Conservation (phyloP, 2,329 filamentous ascomycete species). For the Botryosphaeria dothidea region DNA sequence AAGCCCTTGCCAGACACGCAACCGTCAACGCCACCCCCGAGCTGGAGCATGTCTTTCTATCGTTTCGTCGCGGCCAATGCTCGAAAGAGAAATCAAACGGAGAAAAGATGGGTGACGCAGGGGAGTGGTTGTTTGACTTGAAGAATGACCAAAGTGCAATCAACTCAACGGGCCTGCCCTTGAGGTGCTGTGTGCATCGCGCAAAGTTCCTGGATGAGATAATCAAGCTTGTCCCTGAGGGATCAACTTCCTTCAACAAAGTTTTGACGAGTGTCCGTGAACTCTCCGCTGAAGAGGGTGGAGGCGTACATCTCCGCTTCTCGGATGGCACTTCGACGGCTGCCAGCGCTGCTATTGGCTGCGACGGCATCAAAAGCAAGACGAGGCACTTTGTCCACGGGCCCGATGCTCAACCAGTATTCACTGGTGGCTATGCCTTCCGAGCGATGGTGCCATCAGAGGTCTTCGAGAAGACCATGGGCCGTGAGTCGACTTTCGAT, state of each 20-base stretch:
- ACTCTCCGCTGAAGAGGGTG: conserved; percentile 21
- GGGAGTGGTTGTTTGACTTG: conserved; percentile 26
- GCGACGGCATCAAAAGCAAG: conserved; percentile 25
- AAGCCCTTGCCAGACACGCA: conserved; percentile 30
- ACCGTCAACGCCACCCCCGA: conserved; percentile 26
- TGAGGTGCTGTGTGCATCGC: conserved; percentile 27
- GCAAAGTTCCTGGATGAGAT: conserved; percentile 28
- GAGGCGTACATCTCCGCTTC: conserved; percentile 19
- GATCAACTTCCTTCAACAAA: conserved; percentile 27
- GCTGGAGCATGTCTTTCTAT: conserved; percentile 23
- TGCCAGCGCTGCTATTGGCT: conserved; percentile 14
- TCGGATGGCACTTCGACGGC: conserved; percentile 12
- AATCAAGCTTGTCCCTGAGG: conserved; percentile 25
- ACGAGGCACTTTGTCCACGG: conserved; percentile 14
- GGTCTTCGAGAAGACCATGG: conserved; percentile 8
- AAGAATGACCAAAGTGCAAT: conserved; percentile 19
- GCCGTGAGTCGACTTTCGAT: conserved; percentile 17
- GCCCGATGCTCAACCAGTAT: neutral
- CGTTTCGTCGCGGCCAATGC: conserved; percentile 1
- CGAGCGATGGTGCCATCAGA: conserved; percentile 17
- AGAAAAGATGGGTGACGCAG: conserved; percentile 21
- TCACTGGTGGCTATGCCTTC: conserved; percentile 16
- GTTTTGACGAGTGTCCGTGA: conserved; percentile 24
- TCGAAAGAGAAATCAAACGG: neutral
- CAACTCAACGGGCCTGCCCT: conserved; percentile 22